Percentiles rank a stretch among this genome's conserved stretches.
phyloP scores from a whole-genome alignment of 129 eudicot species.

The Mikania micrantha region DNA sequence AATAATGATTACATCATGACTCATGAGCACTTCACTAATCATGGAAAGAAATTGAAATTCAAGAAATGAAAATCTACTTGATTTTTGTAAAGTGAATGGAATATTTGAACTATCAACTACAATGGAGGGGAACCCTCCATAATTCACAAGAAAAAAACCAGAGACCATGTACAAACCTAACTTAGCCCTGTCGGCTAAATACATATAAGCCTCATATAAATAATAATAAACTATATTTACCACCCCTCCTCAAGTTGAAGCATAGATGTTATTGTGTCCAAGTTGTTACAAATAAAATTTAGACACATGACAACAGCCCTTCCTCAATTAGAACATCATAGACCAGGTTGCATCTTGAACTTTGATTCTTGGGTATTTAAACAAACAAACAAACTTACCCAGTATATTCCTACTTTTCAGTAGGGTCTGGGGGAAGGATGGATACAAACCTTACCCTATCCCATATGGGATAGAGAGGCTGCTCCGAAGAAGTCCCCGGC shows the following conservation, averaged over 20 bases:
- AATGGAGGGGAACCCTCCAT: background rate
- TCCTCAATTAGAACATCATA: background rate
- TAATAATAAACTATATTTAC: no score
- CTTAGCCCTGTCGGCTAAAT: background rate
- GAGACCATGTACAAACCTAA: no score
- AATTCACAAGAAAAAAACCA: no score
- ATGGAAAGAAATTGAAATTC: background rate
- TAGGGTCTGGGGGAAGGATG: no score
- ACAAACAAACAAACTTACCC: no score
- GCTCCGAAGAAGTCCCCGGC: no score
- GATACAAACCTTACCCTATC: no score
- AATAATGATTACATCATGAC: background rate
- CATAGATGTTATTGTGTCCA: background rate
- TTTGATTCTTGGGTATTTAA: no score
- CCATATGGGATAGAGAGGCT: no score
- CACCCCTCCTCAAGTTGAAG: background rate
- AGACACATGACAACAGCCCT: background rate
- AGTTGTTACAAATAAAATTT: background rate
- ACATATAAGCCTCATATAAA: background rate
- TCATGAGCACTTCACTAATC: background rate
- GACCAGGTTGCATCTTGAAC: background rate
- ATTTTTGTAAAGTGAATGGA: background rate
- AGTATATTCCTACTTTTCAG: no score
- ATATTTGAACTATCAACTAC: no score
- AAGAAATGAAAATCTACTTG: background rate